Conservation (phyloP, 2,329 filamentous ascomycete species). For the Malbranchea zuffiana region DNA sequence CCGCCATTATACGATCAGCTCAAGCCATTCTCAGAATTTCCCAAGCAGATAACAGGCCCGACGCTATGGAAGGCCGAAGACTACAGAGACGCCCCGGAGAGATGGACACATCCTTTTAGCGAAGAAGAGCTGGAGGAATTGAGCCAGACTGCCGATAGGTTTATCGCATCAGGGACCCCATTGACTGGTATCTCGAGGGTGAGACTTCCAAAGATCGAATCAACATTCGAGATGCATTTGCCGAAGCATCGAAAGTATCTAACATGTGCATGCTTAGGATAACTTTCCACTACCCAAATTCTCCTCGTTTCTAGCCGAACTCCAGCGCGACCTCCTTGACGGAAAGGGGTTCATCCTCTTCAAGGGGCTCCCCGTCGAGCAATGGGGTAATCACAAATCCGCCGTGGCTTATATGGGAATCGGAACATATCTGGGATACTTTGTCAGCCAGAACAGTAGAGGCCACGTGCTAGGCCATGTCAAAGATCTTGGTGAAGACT, state of each 20-base stretch:
- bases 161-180: slow-evolving; percentile 53
- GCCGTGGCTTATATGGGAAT: slow-evolving; percentile 87
- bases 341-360: slow-evolving; percentile 86
- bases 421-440: slow-evolving; percentile 75
- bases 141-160: slow-evolving; percentile 54
- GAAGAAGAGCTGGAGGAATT: slow-evolving; percentile 57
- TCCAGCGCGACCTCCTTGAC: slow-evolving; percentile 59
- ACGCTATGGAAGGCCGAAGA: slow-evolving; percentile 63
- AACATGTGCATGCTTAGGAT: slow-evolving; percentile 24
- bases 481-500: slow-evolving; percentile 76
- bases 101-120: slow-evolving; percentile 63
- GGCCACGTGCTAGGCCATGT: slow-evolving; percentile 83
- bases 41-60: slow-evolving; percentile 56
- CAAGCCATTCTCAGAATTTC: slow-evolving; percentile 59
- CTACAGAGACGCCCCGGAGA: slow-evolving; percentile 51
- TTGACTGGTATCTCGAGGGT: slow-evolving; percentile 60
- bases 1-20: slow-evolving; percentile 55
- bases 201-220: too few species aligned
- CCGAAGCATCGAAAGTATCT: neutral
- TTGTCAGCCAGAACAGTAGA: slow-evolving; percentile 72
- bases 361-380: slow-evolving; percentile 65
- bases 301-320: slow-evolving; percentile 40
- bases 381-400: slow-evolving; percentile 69
- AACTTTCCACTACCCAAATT: slow-evolving; percentile 54
- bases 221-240: neutral